phyloP scores from a whole-genome alignment of 768 basidiomycete species.

The Podaxis sp. region DNA sequence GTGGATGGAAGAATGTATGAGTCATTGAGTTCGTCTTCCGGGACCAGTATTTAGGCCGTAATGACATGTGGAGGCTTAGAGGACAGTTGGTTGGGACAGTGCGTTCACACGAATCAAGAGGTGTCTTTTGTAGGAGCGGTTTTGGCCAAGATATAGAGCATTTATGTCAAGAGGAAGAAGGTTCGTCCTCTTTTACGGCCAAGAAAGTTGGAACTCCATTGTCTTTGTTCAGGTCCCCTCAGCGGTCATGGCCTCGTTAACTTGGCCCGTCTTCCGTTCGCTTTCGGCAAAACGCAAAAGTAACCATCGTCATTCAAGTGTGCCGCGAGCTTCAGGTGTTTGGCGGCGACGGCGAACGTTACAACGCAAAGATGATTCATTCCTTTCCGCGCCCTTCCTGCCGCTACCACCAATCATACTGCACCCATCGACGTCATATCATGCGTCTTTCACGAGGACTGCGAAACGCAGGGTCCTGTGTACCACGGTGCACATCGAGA shows the following conservation, averaged over 20 bases:
- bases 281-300: conserved; percentile 87
- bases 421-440: conserved; percentile 83
- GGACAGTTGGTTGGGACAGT: conserved; percentile 78
- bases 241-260: conserved; percentile 76
- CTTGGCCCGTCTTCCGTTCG: conserved; percentile 87
- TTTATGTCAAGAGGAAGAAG: conserved; percentile 70
- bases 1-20: conserved; percentile 62
- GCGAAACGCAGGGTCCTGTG: conserved; percentile 78
- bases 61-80: conserved; percentile 96
- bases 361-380: conserved; percentile 96
- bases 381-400: conserved; percentile 94
- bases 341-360: conserved; percentile 92
- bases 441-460: conserved; percentile 64
- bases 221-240: conserved; percentile 68
- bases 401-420: conserved; percentile 85
- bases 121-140: conserved; percentile 82
- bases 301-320: conserved; percentile 95
- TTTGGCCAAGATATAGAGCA: conserved; percentile 76
- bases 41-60: conserved; percentile 93
- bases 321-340: conserved; percentile 97
- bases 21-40: conserved; percentile 89
- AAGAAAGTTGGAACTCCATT: neutral
- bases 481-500: conserved; percentile 44
- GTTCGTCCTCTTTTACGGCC: conserved; percentile 34
- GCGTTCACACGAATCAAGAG: conserved; percentile 82